Base-by-base conservation (phyloP, 1,284 basidiomycete species). In the Singerocomus rubriflavus region DNA sequence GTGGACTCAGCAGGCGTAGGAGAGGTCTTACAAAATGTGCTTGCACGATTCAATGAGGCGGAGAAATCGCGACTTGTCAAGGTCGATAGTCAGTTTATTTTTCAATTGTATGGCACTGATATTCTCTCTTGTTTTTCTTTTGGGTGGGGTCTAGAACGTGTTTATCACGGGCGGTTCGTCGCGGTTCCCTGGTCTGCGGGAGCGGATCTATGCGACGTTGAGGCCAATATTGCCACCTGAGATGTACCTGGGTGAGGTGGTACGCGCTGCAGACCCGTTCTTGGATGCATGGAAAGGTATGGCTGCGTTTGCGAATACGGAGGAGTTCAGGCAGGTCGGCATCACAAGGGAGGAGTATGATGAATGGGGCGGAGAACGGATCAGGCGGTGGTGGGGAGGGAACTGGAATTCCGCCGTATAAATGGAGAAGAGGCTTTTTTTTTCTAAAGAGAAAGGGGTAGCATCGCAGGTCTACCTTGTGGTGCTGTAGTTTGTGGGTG, bases 241-340 rank as follows among this genome's bases (percentile, higher is more conserved):
- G 48, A 87, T 88, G 70, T 68, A 74, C 9, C 80, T 93, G 5
- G 64, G 78, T 5, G 70, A 77, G 42, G 79, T 91, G 41, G 68
- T 76, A 30, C 72, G 73, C 17, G 91, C 84, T 2, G 72, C 62
- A 5, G 85, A 97, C 66, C 82, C 89, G 2, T 61, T 75, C 13
- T 66, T 87, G 48, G 94, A 97, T 64, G 86, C 94, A 5, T 99
- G 95, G 95, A 78, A 79, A 42, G 96, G 96, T 6, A 97, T 98
- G 91, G 89, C 91, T 5, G 76, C 78, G 52, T 97, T 94, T 74
- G 82, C 86, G 25, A 66, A 69, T 45, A 85, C 83, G 7, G 73
- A 77, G 0, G 84, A 81, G 52, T 88, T 86, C 53, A 63, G 62
- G 38, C 64, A 67, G 17, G 78, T 83, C 2, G 76, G 77, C 0